These are phyloP conservation scores for Ambrosia hybrid DNA, from an alignment of 140 eudicot species.

Conservation along the genomic window DNA sequence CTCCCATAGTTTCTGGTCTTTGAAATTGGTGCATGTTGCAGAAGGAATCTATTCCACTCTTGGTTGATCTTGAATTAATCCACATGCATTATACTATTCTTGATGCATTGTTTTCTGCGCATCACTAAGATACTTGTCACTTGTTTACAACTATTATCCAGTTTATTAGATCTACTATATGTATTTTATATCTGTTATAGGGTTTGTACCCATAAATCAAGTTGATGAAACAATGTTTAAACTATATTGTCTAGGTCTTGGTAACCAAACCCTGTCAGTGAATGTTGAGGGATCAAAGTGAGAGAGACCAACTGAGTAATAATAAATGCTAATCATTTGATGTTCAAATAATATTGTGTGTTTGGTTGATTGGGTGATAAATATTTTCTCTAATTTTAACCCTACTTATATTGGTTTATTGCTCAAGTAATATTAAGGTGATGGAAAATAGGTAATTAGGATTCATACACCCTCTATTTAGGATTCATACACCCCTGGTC, in stretches of 20 bases:
- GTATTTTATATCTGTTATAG: background rate
- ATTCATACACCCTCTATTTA: no score
- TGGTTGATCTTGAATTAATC: constrained; percentile 18
- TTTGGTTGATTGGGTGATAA: background rate
- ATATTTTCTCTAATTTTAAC: background rate
- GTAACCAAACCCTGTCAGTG: constrained; percentile 42
- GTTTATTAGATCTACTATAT: constrained; percentile 7
- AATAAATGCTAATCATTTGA: constrained; percentile 36
- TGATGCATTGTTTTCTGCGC: constrained; percentile 37
- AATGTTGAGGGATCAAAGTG: constrained; percentile 38
- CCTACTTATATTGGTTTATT: background rate
- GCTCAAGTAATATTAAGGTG: no score
- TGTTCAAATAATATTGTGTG: background rate
- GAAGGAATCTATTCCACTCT: constrained; percentile 47
- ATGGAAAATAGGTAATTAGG: no score
- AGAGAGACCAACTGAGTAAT: constrained; percentile 23
- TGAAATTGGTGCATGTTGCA: constrained; percentile 31
- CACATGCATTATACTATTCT: constrained; percentile 13
- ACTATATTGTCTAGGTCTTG: constrained; percentile 18
- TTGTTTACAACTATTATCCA: constrained; percentile 9
- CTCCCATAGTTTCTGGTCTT: constrained; percentile 24
- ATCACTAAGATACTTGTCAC: constrained; percentile 33
- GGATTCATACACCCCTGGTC: no score
- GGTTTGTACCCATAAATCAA: background rate
- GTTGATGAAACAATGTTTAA: constrained; percentile 11